Evolutionary conservation across 352 stramenopile species (phyloP), one percentile per base, ranked within the genome.

Genomic region (Phytophthora aleatoria): DNA sequence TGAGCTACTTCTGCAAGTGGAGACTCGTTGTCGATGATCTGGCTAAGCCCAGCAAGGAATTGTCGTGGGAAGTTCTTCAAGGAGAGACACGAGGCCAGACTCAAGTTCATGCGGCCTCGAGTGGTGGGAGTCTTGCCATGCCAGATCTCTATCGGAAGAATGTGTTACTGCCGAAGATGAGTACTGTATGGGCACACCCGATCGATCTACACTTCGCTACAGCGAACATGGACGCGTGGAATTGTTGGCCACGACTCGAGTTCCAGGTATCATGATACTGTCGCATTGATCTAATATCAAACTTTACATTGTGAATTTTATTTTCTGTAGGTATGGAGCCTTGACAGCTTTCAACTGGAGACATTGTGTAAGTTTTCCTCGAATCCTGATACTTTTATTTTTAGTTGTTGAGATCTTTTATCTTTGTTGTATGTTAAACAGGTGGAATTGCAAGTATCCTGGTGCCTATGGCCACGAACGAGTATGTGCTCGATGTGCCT

Each of bases 1-100:
- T 50, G 11, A 81, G 66, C 47, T 86, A 80, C 58, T 89, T 86
- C 61, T 89, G 77, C 39, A 75, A 73, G 27, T 89, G 79, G 79
- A 68, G 77, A 7, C 26, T 85, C 1, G 41, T 74, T 33, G 26
- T 72, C 8, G 36, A 54, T 27, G 24, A 50, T 60, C 15, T 49
- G 1, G 24, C 9, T 8, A 67, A 35, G 9, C 6, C 26, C 36
- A 42, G 39, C 48, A 42, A 53, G 10, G 24, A 45, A 16, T 8
- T 50, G 6, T 59, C 58, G 2, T 86, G 77, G 79, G 64, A 71
- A 33, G 57, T 89, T 15, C 36, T 86, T 26, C 67, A 76, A 53
- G 79, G 79, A 26, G 67, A 77, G 8, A 61, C 57, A 2, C 57
- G 51, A 20, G 77, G 79, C 13, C 77, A 86, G 51, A 89, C 79